Evolutionary conservation across 2,329 filamentous ascomycete genomes (phyloP), one percentile per base, ranked within the genome.

Genomic region (Zalaria sp.): DNA sequence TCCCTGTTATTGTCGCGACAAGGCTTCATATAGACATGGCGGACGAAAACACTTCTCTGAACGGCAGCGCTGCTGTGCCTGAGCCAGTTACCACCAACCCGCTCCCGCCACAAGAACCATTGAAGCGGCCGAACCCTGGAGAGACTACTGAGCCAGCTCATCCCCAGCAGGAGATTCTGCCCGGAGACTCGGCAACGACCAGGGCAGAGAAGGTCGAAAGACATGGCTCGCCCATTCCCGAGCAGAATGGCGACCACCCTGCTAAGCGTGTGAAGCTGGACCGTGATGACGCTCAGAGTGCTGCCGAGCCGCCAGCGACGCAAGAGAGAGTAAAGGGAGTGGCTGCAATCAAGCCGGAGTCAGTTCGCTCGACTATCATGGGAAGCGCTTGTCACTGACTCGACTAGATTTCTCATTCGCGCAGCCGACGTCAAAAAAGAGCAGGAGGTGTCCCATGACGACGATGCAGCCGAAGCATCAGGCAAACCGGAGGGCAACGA

Each of bases 311-410:
- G 3, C 48, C 46, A 32, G 42, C 41, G 32, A 38, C 43, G 18
- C 38, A 46, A 27, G 53, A 48, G 26, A 51, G 57, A 29, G 49
- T 55, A 43, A 77, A 69, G 53, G 81, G 80, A 26, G 65, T 80
- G 41, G 81, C 82, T 18, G 75, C 77, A 5, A 75, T 88, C 59
- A 87, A 86, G 61, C 68, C 73, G 55, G 82, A 87, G 76, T 32
- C 7, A 32, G 29, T n/a, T 7, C 29, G 2, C 7, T 7, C 29
- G 7, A 7, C 7, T 32, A 7, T 32, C n/a, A 32, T n/a, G 29
- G 2, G 29, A 7, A 7, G 29, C 18, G 3, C n/a, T 3, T n/a
- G 7, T 32, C n/a, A 32, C 29, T 32, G 7, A 32, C 29, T 7
- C 7, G 2, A 7, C 7, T 3, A 32, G 29, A n/a, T 84, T 63